Conservation (phyloP, 1,139 yeast genomes). For the Groenewaldozyma sp. region DNA sequence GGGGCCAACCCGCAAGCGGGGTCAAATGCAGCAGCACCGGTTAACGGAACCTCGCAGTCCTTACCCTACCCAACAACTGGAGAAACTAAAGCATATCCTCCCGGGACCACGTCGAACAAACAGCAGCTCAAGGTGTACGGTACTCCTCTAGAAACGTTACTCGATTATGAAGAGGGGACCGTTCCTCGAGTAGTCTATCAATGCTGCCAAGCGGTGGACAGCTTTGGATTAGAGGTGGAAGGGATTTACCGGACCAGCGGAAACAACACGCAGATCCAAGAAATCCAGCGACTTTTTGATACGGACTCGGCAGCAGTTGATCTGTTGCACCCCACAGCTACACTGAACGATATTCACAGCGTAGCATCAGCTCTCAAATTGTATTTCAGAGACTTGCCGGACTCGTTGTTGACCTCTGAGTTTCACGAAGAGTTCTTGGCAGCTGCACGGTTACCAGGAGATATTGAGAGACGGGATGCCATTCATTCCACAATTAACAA, state of each 20-base stretch:
- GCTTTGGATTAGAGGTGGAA: slow-evolving; percentile 72
- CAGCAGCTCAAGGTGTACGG: slow-evolving; percentile 52
- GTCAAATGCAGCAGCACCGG: neutral
- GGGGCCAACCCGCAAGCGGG: slow-evolving; percentile 1
- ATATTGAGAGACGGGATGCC: slow-evolving; percentile 52
- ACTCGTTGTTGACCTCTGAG: slow-evolving; percentile 60
- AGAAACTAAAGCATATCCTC: slow-evolving; percentile 16
- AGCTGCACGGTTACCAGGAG: slow-evolving; percentile 62
- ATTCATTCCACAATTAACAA: slow-evolving; percentile 82
- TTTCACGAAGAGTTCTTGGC: slow-evolving; percentile 70
- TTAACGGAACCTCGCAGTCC: neutral
- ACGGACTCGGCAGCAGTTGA: slow-evolving; percentile 62
- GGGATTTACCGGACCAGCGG: slow-evolving; percentile 88
- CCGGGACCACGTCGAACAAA: slow-evolving; percentile 18
- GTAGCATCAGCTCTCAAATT: slow-evolving; percentile 70
- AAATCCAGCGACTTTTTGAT: slow-evolving; percentile 64
- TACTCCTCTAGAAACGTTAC: slow-evolving; percentile 61
- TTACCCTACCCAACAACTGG: neutral
- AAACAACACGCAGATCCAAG: slow-evolving; percentile 62
- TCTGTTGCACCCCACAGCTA: slow-evolving; percentile 42
- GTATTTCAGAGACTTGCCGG: slow-evolving; percentile 74
- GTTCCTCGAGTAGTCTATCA: slow-evolving; percentile 88
- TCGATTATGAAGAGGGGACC: slow-evolving; percentile 77
- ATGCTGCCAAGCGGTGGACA: slow-evolving; percentile 80
- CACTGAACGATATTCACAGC: slow-evolving; percentile 39